Evolutionary conservation across 2,329 filamentous ascomycete genomes (phyloP).

Genomic region (Saccharata proteae): DNA sequence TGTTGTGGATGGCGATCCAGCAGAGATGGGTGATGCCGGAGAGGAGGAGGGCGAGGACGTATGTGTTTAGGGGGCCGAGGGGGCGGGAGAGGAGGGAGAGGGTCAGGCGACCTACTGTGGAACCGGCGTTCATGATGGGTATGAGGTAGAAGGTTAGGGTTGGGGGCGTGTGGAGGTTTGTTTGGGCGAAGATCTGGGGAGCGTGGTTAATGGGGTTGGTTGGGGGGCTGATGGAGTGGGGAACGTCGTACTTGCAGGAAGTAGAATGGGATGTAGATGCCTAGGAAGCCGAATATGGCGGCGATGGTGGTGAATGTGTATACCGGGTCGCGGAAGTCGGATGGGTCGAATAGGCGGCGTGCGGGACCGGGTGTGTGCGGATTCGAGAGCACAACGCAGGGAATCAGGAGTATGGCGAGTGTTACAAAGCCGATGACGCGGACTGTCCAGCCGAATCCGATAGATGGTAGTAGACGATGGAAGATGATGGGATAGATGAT

Average conservation of each 20-base stretch:
- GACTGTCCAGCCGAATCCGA: conserved; percentile 54
- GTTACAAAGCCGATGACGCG: conserved; percentile 54
- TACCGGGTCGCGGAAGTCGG: not conserved
- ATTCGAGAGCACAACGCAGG: conserved; percentile 30
- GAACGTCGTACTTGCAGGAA: conserved; percentile 39
- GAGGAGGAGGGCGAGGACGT: not conserved
- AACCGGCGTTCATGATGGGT: conserved; percentile 1
- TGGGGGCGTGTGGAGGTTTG: conserved; percentile 1
- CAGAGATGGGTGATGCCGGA: conserved; percentile 1
- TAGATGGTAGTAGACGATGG: conserved; percentile 42
- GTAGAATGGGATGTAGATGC: conserved; percentile 1
- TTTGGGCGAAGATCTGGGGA: not conserved
- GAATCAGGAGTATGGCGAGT: conserved; percentile 33
- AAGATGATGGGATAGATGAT: conserved; percentile 36
- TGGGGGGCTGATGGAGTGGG: conserved; percentile 40
- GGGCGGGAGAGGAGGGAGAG: not conserved
- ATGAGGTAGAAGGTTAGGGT: conserved; percentile 1
- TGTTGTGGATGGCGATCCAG: conserved; percentile 1
- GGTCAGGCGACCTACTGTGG: conserved; percentile 7
- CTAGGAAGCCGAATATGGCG: not conserved
- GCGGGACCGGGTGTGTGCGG: conserved; percentile 36
- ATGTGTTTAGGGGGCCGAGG: conserved; percentile 1
- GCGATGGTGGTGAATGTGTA: not conserved
- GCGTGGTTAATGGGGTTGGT: conserved; percentile 31
- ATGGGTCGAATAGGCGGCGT: not conserved